Conservation (phyloP, 331 rosid genomes). For the Malus hybrid region DNA sequence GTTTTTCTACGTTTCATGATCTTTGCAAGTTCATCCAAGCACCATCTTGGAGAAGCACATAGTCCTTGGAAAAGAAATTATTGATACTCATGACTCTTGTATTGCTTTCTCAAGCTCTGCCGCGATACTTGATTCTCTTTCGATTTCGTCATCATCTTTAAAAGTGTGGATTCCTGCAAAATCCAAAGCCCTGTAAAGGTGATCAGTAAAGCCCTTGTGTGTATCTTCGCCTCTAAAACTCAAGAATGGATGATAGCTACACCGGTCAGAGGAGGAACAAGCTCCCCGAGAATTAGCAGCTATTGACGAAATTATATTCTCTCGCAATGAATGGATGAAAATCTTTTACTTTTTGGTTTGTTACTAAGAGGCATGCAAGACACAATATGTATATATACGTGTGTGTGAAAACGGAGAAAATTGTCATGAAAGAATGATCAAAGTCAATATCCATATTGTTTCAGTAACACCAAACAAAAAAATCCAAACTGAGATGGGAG, state of each 20-base stretch:
- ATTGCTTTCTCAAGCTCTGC: not conserved
- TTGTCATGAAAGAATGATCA: no score
- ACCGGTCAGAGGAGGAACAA: not conserved
- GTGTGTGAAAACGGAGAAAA: no score
- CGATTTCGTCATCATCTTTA: not conserved
- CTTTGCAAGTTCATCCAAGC: not conserved
- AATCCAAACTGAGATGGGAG: no score
- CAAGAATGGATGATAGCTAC: not conserved
- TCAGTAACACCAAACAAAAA: no score
- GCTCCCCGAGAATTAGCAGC: no score
- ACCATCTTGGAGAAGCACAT: not conserved
- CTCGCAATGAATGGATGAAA: no score
- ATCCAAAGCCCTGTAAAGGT: not conserved
- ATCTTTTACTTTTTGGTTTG: no score
- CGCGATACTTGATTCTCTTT: not conserved
- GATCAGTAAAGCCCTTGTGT: not conserved
- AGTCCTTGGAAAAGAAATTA: slow-evolving; percentile 1
- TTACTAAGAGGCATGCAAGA: no score
- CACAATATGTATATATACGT: no score
- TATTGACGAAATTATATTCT: no score
- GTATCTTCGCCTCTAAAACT: not conserved
- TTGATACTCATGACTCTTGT: not conserved
- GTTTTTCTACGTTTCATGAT: not conserved
- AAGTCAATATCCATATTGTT: no score
- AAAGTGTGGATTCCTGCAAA: not conserved